A percentile compares a stretch with the other conserved stretches of the same genome.
These are phyloP conservation scores for Arabidopsis thaliana DNA, from an alignment of 345 rosid species.

Conservation along the genomic window DNA sequence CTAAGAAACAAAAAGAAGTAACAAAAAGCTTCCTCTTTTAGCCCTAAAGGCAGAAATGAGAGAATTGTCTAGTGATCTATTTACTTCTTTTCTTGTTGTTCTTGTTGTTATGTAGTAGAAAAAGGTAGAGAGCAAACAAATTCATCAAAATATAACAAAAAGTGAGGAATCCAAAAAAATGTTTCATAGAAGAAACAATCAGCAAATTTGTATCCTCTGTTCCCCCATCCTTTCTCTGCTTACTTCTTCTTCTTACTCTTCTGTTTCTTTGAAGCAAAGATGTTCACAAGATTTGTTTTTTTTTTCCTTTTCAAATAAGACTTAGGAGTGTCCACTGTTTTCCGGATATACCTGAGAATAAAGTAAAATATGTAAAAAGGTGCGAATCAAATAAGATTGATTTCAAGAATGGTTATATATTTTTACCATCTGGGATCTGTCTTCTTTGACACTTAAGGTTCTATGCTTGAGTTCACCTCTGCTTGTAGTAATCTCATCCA, in stretches of 20 bases:
- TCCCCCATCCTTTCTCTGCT: conserved; percentile 12
- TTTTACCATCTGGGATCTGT: conserved; percentile 46
- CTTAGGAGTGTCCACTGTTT: conserved; percentile 38
- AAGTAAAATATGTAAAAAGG: not conserved
- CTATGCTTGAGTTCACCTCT: conserved; percentile 82
- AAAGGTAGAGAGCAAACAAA: conserved; percentile 20
- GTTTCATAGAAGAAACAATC: conserved; percentile 35
- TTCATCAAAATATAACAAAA: conserved; percentile 24
- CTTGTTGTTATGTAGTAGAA: conserved; percentile 18
- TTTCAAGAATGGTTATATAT: not conserved
- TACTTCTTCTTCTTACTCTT: conserved; percentile 21
- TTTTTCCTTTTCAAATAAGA: not conserved
- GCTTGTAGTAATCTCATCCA: conserved; percentile 77
- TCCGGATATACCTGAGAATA: conserved; percentile 44
- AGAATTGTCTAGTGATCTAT: conserved; percentile 16
- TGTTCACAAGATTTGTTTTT: not conserved
- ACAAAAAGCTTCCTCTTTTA: conserved; percentile 31
- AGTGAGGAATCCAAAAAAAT: conserved; percentile 30
- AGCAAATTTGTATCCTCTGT: conserved; percentile 20
- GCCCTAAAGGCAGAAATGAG: conserved; percentile 41
- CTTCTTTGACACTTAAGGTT: conserved; percentile 62
- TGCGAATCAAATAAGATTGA: not conserved
- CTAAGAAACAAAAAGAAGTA: conserved; percentile 19
- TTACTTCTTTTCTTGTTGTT: not conserved
- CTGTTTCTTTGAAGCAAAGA: conserved; percentile 18